phyloP scores from a whole-genome alignment of 306 rosid genomes.

The apple (Malus domestica) region DNA sequence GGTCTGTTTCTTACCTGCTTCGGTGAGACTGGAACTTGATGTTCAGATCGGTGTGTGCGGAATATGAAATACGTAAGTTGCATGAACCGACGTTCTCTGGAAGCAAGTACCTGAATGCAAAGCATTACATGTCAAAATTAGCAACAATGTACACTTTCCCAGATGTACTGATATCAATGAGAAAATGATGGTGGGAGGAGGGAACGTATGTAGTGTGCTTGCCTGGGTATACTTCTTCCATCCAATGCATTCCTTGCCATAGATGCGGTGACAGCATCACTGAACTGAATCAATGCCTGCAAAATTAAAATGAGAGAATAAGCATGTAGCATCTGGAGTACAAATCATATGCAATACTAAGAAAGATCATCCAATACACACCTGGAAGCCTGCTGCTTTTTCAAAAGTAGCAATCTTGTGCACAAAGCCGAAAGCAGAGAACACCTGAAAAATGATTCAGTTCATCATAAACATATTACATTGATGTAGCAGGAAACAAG shows the following conservation, averaged over 20 bases:
- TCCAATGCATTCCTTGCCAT: slow-evolving; percentile 79
- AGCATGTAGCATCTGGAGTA: neutral
- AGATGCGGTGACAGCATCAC: slow-evolving; percentile 78
- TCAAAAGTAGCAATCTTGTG: slow-evolving; percentile 90
- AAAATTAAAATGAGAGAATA: slow-evolving; percentile 12
- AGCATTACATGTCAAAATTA: slow-evolving; percentile 19
- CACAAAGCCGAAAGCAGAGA: slow-evolving; percentile 88
- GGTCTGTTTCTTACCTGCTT: slow-evolving; percentile 63
- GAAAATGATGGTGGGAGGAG: neutral
- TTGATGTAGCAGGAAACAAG: neutral
- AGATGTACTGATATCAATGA: neutral
- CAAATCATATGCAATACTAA: neutral
- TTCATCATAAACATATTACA: slow-evolving; percentile 9
- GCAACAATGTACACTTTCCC: slow-evolving; percentile 4
- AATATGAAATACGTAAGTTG: slow-evolving; percentile 77
- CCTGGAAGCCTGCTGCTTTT: slow-evolving; percentile 96
- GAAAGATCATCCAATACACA: slow-evolving; percentile 11
- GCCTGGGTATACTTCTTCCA: slow-evolving; percentile 94
- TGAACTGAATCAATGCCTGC: slow-evolving; percentile 86
- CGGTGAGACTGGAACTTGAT: slow-evolving; percentile 94
- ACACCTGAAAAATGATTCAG: slow-evolving; percentile 44
- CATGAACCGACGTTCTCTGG: slow-evolving; percentile 84
- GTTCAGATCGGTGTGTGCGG: slow-evolving; percentile 86
- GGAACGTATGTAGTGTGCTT: slow-evolving; percentile 18
- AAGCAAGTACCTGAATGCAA: slow-evolving; percentile 62